Evolutionary conservation across 805 yeast species (phyloP).

Genomic region (Candida ulmi): DNA sequence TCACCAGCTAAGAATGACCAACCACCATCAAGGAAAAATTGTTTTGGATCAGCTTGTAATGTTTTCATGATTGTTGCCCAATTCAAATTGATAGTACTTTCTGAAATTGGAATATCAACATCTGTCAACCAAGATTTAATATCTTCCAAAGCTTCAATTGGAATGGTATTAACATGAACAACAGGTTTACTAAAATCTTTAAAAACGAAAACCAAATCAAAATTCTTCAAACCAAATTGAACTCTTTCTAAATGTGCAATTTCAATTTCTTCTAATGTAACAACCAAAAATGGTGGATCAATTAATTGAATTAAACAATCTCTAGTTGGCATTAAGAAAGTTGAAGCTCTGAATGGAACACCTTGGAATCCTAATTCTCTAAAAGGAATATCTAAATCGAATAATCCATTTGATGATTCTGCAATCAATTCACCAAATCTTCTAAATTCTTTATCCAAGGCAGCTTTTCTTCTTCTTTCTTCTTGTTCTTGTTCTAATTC

Average conservation of each 20-base stretch:
- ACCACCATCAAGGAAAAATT: conserved; percentile 91
- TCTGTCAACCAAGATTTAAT: conserved; percentile 97
- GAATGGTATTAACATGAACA: conserved; percentile 89
- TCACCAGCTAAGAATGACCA: conserved; percentile 92
- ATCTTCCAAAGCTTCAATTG: conserved; percentile 86
- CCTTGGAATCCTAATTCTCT: conserved; percentile 96
- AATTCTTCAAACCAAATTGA: conserved; percentile 93
- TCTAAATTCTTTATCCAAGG: conserved; percentile 88
- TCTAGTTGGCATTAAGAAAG: conserved; percentile 92
- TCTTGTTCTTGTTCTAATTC: conserved; percentile 98
- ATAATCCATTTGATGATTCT: conserved; percentile 75
- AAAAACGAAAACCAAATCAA: conserved; percentile 93
- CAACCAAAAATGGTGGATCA: conserved; percentile 92
- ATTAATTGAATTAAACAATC: conserved; percentile 92
- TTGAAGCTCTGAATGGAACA: conserved; percentile 93
- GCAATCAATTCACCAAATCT: conserved; percentile 86
- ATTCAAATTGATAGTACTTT: conserved; percentile 91
- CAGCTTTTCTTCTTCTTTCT: conserved; percentile 87
- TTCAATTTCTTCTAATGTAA: conserved; percentile 88
- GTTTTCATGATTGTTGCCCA: conserved; percentile 97
- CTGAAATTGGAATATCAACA: conserved; percentile 91
- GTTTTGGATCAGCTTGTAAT: conserved; percentile 85
- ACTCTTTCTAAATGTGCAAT: conserved; percentile 95
- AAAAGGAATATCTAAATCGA: conserved; percentile 91
- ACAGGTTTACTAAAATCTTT: conserved; percentile 87